These are phyloP conservation scores for Stachybotrys chlorohalonatus DNA, from an alignment of 2,329 filamentous ascomycete genomes.

Conservation along the genomic window DNA sequence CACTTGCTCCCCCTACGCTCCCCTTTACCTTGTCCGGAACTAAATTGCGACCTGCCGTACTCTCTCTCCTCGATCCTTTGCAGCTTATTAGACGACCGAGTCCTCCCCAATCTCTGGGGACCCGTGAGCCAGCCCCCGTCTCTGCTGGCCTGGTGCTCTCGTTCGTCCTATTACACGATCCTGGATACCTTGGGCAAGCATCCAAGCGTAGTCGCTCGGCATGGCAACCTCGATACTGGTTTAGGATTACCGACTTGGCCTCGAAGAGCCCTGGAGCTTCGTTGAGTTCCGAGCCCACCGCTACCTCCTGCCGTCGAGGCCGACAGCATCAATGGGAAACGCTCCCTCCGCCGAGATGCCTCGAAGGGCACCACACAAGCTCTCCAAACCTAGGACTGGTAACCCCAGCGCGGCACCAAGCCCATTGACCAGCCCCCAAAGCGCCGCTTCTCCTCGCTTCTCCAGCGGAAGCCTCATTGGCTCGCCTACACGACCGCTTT, in stretches of 20 bases:
- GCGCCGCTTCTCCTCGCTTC: conserved; percentile 12
- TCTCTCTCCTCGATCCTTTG: background rate
- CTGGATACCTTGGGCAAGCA: background rate
- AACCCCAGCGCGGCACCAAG: conserved; percentile 5
- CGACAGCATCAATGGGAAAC: conserved; percentile 36
- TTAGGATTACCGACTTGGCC: background rate
- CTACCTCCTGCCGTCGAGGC: conserved; percentile 2
- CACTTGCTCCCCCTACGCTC: background rate
- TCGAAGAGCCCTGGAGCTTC: background rate
- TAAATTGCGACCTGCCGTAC: background rate
- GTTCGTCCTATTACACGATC: background rate
- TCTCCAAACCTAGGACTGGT: conserved; percentile 40
- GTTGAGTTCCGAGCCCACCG: conserved; percentile 6
- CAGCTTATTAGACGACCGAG: background rate
- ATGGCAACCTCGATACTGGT: background rate
- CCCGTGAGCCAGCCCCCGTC: background rate
- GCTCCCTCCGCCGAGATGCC: conserved; percentile 35
- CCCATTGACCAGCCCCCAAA: background rate
- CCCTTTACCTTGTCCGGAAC: background rate
- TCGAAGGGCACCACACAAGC: conserved; percentile 32
- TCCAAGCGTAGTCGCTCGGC: background rate
- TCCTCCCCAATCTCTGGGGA: background rate
- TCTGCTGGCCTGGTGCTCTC: background rate
- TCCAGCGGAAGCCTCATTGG: conserved; percentile 22
- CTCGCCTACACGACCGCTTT: conserved; percentile 7